Evolutionary conservation across 495 filamentous ascomycete species (phyloP), one percentile per base, ranked within the genome.

Genomic region (Pseudomonodictys pantanalensis): DNA sequence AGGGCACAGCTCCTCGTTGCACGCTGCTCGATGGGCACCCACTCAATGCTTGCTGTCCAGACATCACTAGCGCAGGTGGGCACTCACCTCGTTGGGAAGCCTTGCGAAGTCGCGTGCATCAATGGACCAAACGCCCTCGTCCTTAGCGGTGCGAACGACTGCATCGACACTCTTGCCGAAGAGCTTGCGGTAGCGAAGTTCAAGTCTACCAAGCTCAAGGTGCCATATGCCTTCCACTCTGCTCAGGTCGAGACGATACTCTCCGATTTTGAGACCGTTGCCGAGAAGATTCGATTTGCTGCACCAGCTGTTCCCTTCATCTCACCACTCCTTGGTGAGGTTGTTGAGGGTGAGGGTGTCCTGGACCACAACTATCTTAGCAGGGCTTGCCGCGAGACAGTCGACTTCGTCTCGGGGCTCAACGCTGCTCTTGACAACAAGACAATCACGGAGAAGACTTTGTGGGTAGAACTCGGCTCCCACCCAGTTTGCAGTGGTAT

Each of bases 391-490:
- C 79, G 90, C 15, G 81, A 89, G 58, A 73, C 86, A 23, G 91
- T 96, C 60, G 81, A 92, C 62, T 86, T 96, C 72, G 72, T 85
- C 4, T 83, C 75, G 43, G 87, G 78, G 9, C 71, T 92, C 10
- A 75, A 82, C 18, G 75, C 79, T 15, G 81, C 84, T 17, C 76
- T 80, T 65, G 66, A 52, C 0, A 44, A 42, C 8, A 46, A 49
- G 15, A 30, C 52, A 12, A 38, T 68, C 29, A 49, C 35, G 10
- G 62, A 62, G 15, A 58, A 65, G 7, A 68, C 57, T 15, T 48
- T 66, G 1, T 53, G 48, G 47, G 25, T 74, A 29, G 71, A 74
- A 41, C 56, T 74, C 35, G 71, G 71, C 6, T 56, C 71, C 4
- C 56, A 67, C n/a, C 67, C 71, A 11, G 54, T 69, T 17, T 52